Conservation (phyloP, 2,329 filamentous ascomycete genomes). For the Orbilia brochopaga region DNA sequence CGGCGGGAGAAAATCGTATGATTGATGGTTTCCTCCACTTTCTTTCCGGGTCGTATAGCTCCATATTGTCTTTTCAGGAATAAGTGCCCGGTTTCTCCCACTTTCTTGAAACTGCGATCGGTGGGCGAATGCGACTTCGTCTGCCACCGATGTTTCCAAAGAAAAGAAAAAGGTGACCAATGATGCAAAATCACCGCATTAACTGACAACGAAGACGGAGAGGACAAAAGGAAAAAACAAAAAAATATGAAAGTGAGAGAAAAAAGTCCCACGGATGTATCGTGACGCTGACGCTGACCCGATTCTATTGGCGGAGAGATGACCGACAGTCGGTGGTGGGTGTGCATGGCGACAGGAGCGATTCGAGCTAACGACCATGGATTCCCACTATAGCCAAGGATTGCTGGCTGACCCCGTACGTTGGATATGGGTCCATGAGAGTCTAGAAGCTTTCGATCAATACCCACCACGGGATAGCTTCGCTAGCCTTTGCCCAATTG, state of each 20-base stretch:
- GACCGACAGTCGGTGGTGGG: slow-evolving; percentile 46
- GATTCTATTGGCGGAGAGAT: slow-evolving; percentile 44
- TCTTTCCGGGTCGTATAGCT: slow-evolving; percentile 5
- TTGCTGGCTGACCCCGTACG: slow-evolving; percentile 20
- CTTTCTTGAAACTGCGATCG: slow-evolving; percentile 43
- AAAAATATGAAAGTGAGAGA: slow-evolving; percentile 11
- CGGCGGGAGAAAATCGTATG: slow-evolving; percentile 9
- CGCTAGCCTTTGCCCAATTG: slow-evolving; percentile 50
- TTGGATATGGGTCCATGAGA: slow-evolving; percentile 42
- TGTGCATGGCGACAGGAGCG: slow-evolving; percentile 47
- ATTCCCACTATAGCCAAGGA: slow-evolving; percentile 43
- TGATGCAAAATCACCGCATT: slow-evolving; percentile 46
- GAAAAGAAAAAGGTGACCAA: slow-evolving; percentile 8
- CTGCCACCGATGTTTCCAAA: not conserved
- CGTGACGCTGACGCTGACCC: slow-evolving; percentile 48
- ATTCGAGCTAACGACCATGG: slow-evolving; percentile 43
- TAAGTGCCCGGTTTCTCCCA: slow-evolving; percentile 29
- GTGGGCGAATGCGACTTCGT: slow-evolving; percentile 9
- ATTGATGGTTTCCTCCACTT: slow-evolving; percentile 5
- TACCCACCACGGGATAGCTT: slow-evolving; percentile 51
- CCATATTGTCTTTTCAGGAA: slow-evolving; percentile 19
- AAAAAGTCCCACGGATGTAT: slow-evolving; percentile 43
- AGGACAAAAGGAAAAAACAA: not conserved
- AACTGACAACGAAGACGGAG: slow-evolving; percentile 14
- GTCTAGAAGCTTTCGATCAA: slow-evolving; percentile 51